phyloP scores from a whole-genome alignment of 1,284 basidiomycete species.

The Tremellales sp. region DNA sequence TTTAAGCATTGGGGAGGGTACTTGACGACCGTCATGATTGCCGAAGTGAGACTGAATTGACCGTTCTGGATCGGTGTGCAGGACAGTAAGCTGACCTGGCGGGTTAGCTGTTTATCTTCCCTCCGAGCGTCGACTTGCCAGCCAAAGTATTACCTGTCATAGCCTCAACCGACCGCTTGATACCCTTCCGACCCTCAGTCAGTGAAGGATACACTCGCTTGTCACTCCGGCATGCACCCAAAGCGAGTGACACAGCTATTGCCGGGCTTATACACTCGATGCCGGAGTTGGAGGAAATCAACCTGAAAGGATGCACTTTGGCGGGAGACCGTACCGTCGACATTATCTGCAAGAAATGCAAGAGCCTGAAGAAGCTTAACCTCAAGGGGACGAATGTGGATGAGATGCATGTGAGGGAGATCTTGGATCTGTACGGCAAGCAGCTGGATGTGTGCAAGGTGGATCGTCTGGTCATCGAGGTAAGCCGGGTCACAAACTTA shows the following conservation, averaged over 20 bases:
- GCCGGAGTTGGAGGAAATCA: constrained; percentile 23
- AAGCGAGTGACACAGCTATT: constrained; percentile 22
- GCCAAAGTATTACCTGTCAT: constrained; percentile 19
- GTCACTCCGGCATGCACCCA: constrained; percentile 14
- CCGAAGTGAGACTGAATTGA: constrained; percentile 18
- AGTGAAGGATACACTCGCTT: constrained; percentile 13
- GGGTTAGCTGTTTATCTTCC: constrained; percentile 21
- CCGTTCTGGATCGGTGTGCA: too few species aligned
- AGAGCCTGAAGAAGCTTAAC: constrained; percentile 16
- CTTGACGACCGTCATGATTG: constrained; percentile 16
- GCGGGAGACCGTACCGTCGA: constrained; percentile 15
- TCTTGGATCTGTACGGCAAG: constrained; percentile 21
- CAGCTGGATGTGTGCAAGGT: constrained; percentile 27
- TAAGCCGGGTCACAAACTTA: too few species aligned
- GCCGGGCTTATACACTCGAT: constrained; percentile 21
- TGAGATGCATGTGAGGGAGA: constrained; percentile 13
- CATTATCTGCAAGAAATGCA: constrained; percentile 17
- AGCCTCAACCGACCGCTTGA: constrained; percentile 11
- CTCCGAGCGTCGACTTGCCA: constrained; percentile 19
- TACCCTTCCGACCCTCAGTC: constrained; percentile 10
- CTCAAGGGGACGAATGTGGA: constrained; percentile 27
- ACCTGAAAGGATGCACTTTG: constrained; percentile 27
- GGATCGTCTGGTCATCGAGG: constrained; percentile 18
- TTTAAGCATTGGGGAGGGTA: constrained; percentile 22
- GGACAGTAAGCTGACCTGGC: too few species aligned